Base-by-base conservation (phyloP, 495 filamentous ascomycete genomes). In the Cudoniella acicularis region DNA sequence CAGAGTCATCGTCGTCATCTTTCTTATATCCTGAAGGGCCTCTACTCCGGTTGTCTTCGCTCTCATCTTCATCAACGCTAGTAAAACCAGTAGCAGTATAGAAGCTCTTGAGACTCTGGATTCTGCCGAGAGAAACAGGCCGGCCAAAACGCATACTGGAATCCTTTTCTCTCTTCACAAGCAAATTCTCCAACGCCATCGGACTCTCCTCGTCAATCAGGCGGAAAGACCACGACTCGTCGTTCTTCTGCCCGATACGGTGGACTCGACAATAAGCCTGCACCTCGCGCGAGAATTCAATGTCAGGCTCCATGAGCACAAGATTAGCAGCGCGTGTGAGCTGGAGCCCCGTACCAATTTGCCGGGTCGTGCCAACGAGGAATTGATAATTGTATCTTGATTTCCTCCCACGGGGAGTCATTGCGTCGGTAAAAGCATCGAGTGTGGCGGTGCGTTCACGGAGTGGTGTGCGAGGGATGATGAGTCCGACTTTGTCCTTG, bases 231-330 rank as follows among this genome's bases (percentile, higher is more conserved):
- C 13, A 49, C 8, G 51, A 48, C 20, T 22, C 13, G 6, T 30
- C 27, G 21, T 60, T 60, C 58, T 50, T 60, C 49, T 62, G 54
- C 6, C 60, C 60, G 20, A 62, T 62, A 8, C 60, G 47, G 22
- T 62, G 47, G 8, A 62, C 27, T n/a, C 60, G 54, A 10, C 46
- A 27, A 48, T 62, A 62, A 3, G 4, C 54, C 49, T 62, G 60
- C 48, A 54, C 26, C 27, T 62, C 60, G 1, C 40, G 36, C 2
- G 16, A 11, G 27, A 53, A 57, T 17, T 57, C 49, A 13, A 40
- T 22, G 22, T 62, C 60, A 0, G 60, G 60, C 22, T 62, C 60
- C 40, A 62, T 53, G 10, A 62, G 22, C 36, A 62, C 60, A 27
- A 62, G 1, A 23, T 52, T 47, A 23, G 13, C n/a, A 2, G 60